Percentiles rank a stretch among this genome's conserved stretches.
Evolutionary conservation across 164 flowering plant species (phyloP).

Genomic region (Chimonanthus salicifolius): DNA sequence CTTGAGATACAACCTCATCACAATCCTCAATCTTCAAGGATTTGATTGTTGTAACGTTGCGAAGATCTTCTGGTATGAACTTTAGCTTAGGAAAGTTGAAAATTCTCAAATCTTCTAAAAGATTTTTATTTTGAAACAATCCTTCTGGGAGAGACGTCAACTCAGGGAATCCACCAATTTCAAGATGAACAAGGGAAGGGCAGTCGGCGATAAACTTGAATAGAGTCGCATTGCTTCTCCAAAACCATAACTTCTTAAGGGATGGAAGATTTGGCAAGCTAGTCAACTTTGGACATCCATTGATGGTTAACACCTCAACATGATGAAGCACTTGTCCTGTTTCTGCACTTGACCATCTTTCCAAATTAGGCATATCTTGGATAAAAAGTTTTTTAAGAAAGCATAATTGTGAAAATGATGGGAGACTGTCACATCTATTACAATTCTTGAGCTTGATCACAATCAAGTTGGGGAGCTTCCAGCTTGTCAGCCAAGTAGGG

Average conservation of each 20-base stretch:
- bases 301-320: constrained; percentile 3
- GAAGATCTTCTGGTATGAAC: constrained; percentile 7
- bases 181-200: constrained; percentile 10
- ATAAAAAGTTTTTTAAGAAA: constrained; percentile 11
- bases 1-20: constrained; percentile 1
- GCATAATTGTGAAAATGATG: constrained; percentile 20
- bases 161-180: neutral
- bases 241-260: constrained; percentile 2
- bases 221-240: neutral
- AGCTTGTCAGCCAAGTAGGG: constrained; percentile 19
- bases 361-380: constrained; percentile 8
- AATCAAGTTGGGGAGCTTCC: constrained; percentile 7
- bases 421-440: constrained; percentile 10
- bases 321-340: neutral
- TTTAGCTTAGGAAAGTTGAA: constrained; percentile 10
- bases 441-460: constrained; percentile 16
- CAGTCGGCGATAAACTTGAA: constrained; percentile 1
- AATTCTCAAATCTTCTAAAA: constrained; percentile 5
- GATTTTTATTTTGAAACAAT: constrained; percentile 6
- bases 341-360: constrained; percentile 7
- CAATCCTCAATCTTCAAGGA: constrained; percentile 9
- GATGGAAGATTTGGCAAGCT: constrained; percentile 5
- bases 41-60: constrained; percentile 4
- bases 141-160: constrained; percentile 5
- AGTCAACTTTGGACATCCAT: constrained; percentile 10